These are phyloP conservation scores for Pseudophaeomoniella oleicola DNA, from an alignment of 2,329 filamentous ascomycete genomes.

Conservation along the genomic window DNA sequence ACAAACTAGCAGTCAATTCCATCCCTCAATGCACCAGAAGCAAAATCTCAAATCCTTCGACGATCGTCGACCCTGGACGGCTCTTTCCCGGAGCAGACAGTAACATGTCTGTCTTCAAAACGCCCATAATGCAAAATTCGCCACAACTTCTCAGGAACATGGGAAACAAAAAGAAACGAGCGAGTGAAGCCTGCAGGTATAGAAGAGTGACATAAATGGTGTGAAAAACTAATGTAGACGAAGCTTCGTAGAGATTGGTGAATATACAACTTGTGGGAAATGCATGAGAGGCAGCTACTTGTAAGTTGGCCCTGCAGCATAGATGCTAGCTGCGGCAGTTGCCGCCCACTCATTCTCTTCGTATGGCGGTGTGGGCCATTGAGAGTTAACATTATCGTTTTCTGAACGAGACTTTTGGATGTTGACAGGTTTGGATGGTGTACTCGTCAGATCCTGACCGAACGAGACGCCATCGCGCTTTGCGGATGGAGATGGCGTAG, in stretches of 20 bases:
- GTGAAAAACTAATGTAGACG: slow-evolving; percentile 1
- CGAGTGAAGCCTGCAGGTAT: no score
- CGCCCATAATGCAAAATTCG: not conserved
- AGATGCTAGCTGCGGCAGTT: slow-evolving; percentile 67
- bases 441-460: slow-evolving; percentile 34
- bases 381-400: slow-evolving; percentile 40
- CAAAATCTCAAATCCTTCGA: no score
- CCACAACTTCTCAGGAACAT: not conserved
- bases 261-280: slow-evolving; percentile 1
- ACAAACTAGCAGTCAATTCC: not conserved
- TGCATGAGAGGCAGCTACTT: slow-evolving; percentile 19
- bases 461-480: slow-evolving; percentile 67
- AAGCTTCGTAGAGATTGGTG: slow-evolving; percentile 2
- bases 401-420: slow-evolving; percentile 45
- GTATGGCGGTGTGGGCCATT: slow-evolving; percentile 93
- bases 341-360: slow-evolving; percentile 87
- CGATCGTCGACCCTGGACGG: no score
- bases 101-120: not conserved
- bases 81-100: not conserved
- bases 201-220: not conserved
- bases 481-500: slow-evolving; percentile 67
- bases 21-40: no score
- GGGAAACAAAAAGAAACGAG: no score
- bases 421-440: slow-evolving; percentile 51
- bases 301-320: slow-evolving; percentile 44